Evolutionary conservation across 768 basidiomycete species (phyloP).

Genomic region (Mycena albidolilacea): DNA sequence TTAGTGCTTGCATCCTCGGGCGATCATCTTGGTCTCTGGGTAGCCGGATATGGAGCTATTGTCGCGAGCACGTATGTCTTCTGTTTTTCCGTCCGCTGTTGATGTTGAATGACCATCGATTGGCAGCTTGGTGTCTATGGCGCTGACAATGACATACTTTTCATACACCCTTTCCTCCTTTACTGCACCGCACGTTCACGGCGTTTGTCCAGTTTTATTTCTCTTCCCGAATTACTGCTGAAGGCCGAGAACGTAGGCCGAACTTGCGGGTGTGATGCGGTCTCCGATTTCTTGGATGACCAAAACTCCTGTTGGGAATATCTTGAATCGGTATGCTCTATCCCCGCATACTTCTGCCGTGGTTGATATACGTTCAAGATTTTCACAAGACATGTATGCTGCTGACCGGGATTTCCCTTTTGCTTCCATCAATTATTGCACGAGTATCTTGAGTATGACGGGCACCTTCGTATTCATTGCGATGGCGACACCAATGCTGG

Average conservation of each 20-base stretch:
- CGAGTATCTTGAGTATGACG: conserved; percentile 5
- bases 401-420: conserved; percentile 22
- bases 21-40: conserved; percentile 32
- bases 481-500: conserved; percentile 32
- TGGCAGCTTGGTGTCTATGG: conserved; percentile 19
- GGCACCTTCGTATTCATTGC: conserved; percentile 32
- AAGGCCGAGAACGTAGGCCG: background rate
- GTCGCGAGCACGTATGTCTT: conserved; percentile 16
- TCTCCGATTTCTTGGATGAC: conserved; percentile 36
- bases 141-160: conserved; percentile 7
- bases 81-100: background rate
- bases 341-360: too few species aligned
- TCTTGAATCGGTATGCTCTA: conserved; percentile 29
- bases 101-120: background rate
- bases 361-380: background rate
- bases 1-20: conserved; percentile 26
- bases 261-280: conserved; percentile 27
- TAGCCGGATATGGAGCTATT: conserved; percentile 28
- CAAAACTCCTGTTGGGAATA: conserved; percentile 30
- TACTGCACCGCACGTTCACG: conserved; percentile 32
- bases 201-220: background rate
- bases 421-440: background rate
- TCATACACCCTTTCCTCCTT: conserved; percentile 8
- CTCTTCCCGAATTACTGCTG: background rate
- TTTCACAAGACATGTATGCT: conserved; percentile 33